Evolutionary conservation across 768 basidiomycete genomes (phyloP), one percentile per base, ranked within the genome.

Genomic region (Royoungia palumana): DNA sequence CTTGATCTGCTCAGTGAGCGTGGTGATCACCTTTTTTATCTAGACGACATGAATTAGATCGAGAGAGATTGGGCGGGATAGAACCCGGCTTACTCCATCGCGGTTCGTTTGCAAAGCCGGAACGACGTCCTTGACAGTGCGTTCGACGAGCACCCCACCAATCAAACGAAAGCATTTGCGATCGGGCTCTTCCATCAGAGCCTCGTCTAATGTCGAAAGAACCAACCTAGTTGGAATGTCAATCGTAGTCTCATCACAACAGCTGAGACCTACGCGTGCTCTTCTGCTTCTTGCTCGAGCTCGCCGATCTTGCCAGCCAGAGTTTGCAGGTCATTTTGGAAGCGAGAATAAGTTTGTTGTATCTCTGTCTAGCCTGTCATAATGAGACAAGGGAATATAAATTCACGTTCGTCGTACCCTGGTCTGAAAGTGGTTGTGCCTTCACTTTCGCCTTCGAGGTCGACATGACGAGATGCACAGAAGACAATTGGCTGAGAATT

Each of bases 151-250:
- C 6, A 96, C 86, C 24, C 95, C 95, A 6, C 96, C 96, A 55
- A 99, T 88, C 57, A 98, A 76, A 45, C 95, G 85, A 73, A 97
- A 99, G 70, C 96, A 98, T 73, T 92, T 94, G 49, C 96, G 84
- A 68, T 84, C 79, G 16, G 95, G 94, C 50, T 94, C 89, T 50
- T 83, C 80, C n/a, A 73, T 75, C 34, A 92, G 71, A 10, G 84
- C 83, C 55, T 97, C 93, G 55, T 86, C 80, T 30, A 99, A 71
- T 2, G 96, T 97, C 4, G 79, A 77, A 34, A 98, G 77, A 9
- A 99, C 96, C 14, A 99, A 75, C 35, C 94, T 97, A 54, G 46
- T 35, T 19, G 14, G 30, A 40, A 47, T 40, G 28, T 51, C 35
- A 2, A 48, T 49, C n/a, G 32, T 27, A 16, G 13, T 24, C 17